A percentile compares a stretch with the other conserved stretches of the same genome.
Conservation (phyloP, 2,329 filamentous ascomycete genomes). For the Hymenoscyphus infarciens region DNA sequence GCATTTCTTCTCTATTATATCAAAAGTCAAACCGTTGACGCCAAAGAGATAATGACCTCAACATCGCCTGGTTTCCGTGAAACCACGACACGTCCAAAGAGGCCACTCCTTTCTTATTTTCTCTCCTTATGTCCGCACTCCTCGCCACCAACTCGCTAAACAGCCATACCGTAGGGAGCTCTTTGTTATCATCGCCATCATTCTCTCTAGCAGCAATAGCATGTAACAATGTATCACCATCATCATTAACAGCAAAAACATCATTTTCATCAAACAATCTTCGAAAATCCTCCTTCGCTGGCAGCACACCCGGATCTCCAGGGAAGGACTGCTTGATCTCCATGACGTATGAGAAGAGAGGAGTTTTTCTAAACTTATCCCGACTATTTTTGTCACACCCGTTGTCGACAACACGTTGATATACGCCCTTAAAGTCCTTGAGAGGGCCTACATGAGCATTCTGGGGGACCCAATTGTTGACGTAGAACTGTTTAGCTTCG, state of each 20-base stretch:
- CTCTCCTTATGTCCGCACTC: neutral
- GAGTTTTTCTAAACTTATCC: slow-evolving; percentile 9
- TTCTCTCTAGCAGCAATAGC: slow-evolving; percentile 23
- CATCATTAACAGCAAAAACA: slow-evolving; percentile 28
- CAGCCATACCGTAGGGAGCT: neutral
- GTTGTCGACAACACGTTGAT: neutral
- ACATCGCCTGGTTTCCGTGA: neutral
- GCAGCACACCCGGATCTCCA: no score
- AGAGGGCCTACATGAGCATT: no score
- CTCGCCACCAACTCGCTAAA: neutral
- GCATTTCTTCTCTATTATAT: no score
- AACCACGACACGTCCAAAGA: neutral
- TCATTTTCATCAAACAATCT: slow-evolving; percentile 21
- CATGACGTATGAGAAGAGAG: slow-evolving; percentile 10
- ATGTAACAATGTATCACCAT: slow-evolving; percentile 34
- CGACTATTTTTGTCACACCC: neutral
- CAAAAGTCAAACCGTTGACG: no score
- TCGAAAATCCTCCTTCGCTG: no score
- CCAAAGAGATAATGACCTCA: no score
- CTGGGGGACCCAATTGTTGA: no score
- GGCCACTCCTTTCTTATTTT: neutral
- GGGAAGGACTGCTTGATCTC: no score
- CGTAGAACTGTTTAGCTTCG: no score
- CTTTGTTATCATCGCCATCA: neutral
- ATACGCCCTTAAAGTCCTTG: neutral